Evolutionary conservation across 192 early-diverging fungal species (phyloP).

Genomic region (Chytriomyces confervae): DNA sequence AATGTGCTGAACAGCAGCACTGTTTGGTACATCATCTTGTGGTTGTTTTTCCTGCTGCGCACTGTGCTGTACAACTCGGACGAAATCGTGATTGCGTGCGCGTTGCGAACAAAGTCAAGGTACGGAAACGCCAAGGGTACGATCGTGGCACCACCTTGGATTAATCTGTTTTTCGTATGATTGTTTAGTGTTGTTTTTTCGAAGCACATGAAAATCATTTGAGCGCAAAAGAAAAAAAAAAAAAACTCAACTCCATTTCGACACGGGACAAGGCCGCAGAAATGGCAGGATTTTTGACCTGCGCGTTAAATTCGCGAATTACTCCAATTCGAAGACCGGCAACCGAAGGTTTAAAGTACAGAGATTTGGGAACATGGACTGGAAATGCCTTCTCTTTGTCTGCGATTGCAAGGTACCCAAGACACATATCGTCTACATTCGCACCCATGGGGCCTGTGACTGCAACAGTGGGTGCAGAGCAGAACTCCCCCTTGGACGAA

Average conservation of each 20-base stretch:
- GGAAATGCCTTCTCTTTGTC: conserved; percentile 61
- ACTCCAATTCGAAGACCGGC: conserved; percentile 29
- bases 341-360: conserved; percentile 44
- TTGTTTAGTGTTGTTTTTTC: no score
- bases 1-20: neutral
- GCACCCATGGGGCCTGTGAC: conserved; percentile 73
- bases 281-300: conserved; percentile 28
- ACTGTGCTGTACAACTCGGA: conserved; percentile 60
- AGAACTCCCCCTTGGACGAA: conserved; percentile 58
- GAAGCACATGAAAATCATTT: no score
- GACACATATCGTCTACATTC: conserved; percentile 69
- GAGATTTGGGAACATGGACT: conserved; percentile 47
- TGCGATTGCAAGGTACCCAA: conserved; percentile 50
- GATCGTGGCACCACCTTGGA: conserved; percentile 62
- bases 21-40: neutral
- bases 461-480: conserved; percentile 60
- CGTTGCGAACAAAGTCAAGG: conserved; percentile 58
- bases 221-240: conserved; percentile 6
- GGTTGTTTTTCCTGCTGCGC: neutral
- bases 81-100: conserved; percentile 69
- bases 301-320: conserved; percentile 27
- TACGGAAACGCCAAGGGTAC: conserved; percentile 69
- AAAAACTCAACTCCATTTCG: conserved; percentile 10
- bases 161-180: conserved; percentile 31
- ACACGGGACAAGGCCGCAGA: conserved; percentile 34